Evolutionary conservation across 139 green algal genomes (phyloP).

Genomic region (Micractinium sp.): DNA sequence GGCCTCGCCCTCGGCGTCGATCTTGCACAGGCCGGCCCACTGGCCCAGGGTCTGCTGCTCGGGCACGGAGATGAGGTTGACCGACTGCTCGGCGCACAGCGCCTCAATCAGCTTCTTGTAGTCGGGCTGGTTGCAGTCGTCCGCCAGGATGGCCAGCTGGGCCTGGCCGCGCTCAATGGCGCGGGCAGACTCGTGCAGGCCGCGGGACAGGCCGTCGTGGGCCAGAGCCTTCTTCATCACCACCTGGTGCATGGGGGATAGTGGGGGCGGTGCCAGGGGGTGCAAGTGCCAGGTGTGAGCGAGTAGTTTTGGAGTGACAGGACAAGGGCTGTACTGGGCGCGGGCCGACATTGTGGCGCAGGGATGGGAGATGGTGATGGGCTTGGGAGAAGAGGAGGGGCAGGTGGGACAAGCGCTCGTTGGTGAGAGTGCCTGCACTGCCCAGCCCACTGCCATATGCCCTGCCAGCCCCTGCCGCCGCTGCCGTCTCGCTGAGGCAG

Average conservation of each 20-base stretch:
- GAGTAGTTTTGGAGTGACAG: too few relatives aligned
- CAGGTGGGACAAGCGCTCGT: too few relatives aligned
- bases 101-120: constrained; percentile 99
- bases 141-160: constrained; percentile 94
- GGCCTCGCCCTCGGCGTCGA: constrained; percentile 95
- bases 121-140: constrained; percentile 99
- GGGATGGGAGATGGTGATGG: too few relatives aligned
- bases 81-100: constrained; percentile 96
- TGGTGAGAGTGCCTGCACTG: too few relatives aligned
- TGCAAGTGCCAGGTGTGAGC: too few relatives aligned
- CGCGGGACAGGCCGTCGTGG: constrained; percentile 94
- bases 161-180: constrained; percentile 84
- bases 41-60: constrained; percentile 92
- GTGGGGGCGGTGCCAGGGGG: not conserved
- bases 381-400: too few relatives aligned
- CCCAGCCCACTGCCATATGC: too few relatives aligned
- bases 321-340: too few relatives aligned
- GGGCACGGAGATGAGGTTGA: constrained; percentile 95
- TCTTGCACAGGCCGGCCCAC: constrained; percentile 96
- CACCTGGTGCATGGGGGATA: constrained; percentile 32
- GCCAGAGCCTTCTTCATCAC: constrained; percentile 99
- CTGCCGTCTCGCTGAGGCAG: too few relatives aligned
- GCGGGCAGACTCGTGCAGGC: constrained; percentile 90
- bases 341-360: too few relatives aligned
- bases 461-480: too few relatives aligned